These are phyloP conservation scores for Erodium maritimum DNA, from an alignment of 345 rosid genomes.

Conservation along the genomic window DNA sequence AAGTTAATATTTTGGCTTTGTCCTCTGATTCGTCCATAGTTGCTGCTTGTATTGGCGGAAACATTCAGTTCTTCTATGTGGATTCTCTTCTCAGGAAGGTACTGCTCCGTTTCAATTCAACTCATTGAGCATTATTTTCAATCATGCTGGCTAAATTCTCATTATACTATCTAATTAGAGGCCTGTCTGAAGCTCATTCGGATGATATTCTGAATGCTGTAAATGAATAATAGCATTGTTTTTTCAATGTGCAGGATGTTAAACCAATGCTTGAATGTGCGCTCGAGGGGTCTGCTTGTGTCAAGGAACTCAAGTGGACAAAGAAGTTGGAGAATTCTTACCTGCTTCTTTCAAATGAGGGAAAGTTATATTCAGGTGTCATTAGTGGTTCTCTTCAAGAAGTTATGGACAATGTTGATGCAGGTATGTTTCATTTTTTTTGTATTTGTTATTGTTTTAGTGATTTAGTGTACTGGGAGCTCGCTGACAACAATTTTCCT, in stretches of 20 bases:
- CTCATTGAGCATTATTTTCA: neutral
- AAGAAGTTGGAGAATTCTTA: conserved; percentile 42
- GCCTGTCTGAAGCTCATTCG: neutral
- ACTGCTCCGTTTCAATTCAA: neutral
- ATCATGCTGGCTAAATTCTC: too few species aligned
- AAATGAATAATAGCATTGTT: too few species aligned
- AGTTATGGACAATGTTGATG: conserved; percentile 67
- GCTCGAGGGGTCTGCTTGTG: conserved; percentile 33
- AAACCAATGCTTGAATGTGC: conserved; percentile 42
- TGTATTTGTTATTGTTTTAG: neutral
- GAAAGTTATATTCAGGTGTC: conserved; percentile 52
- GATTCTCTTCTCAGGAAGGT: conserved; percentile 55
- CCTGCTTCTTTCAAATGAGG: conserved; percentile 47
- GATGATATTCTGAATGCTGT: neutral
- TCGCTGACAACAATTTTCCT: neutral
- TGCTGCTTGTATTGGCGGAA: conserved; percentile 40
- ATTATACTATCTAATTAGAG: neutral
- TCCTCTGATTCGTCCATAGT: conserved; percentile 57
- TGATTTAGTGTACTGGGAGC: neutral
- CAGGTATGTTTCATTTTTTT: conserved; percentile 34
- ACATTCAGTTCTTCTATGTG: conserved; percentile 50
- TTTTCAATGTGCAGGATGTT: conserved; percentile 29
- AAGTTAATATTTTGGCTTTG: conserved; percentile 43
- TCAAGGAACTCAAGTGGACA: conserved; percentile 70
- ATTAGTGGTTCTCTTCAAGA: conserved; percentile 28